These are phyloP conservation scores for Daldinia grandis DNA, from an alignment of 495 filamentous ascomycete genomes.

Conservation along the genomic window DNA sequence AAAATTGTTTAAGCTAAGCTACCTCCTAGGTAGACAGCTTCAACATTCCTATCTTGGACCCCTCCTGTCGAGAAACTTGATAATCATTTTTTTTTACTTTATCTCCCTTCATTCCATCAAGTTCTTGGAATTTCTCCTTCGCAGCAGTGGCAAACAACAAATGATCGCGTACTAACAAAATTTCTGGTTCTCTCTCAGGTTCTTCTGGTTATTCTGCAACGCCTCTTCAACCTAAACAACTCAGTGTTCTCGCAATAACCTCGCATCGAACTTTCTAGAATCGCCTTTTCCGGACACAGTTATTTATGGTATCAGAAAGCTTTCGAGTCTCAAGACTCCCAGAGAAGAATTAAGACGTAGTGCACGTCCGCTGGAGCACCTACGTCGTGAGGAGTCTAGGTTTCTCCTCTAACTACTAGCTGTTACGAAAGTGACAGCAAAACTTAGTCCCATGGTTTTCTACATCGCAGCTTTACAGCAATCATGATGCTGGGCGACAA, in stretches of 20 bases:
- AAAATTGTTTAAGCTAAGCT: slow-evolving; percentile 32
- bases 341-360: slow-evolving; percentile 14
- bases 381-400: slow-evolving; percentile 18
- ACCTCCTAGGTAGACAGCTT: slow-evolving; percentile 22
- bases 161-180: slow-evolving; percentile 31
- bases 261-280: slow-evolving; percentile 15
- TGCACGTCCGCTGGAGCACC: background rate
- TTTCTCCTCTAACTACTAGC: slow-evolving; percentile 29
- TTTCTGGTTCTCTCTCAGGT: slow-evolving; percentile 15
- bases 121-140: slow-evolving; percentile 19
- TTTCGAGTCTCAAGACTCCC: background rate
- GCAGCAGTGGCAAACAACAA: slow-evolving; percentile 36
- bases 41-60: slow-evolving; percentile 39
- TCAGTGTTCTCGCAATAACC: slow-evolving; percentile 3
- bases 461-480: slow-evolving; percentile 43
- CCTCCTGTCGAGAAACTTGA: slow-evolving; percentile 31
- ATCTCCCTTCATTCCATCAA: slow-evolving; percentile 49
- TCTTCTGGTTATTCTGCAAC: slow-evolving; percentile 21
- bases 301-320: slow-evolving; percentile 9
- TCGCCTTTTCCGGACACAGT: background rate
- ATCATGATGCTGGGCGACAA: slow-evolving; percentile 62
- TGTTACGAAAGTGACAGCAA: slow-evolving; percentile 43
- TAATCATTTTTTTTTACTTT: slow-evolving; percentile 21
- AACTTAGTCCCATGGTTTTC: slow-evolving; percentile 51
- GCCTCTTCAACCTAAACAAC: slow-evolving; percentile 2